Base-by-base conservation (phyloP, 169 alveolate genomes). In the Plasmodium relictum region DNA sequence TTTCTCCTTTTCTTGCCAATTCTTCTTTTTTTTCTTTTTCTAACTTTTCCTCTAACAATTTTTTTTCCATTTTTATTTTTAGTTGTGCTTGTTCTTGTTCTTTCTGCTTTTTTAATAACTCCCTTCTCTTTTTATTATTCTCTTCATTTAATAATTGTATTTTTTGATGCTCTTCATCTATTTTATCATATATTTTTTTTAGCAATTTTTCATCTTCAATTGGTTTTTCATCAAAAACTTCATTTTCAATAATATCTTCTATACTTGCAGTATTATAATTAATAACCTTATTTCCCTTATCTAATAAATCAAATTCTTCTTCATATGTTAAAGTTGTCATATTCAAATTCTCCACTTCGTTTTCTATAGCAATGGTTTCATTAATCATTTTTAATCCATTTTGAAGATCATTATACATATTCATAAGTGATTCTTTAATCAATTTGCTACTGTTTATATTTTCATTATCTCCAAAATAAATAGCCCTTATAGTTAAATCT, bases 11-110 rank as follows among this genome's bases (percentile, higher is more conserved):
- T 94, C 92, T 89, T 90, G 93, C 92, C 88, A 89, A 93, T 95
- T 56, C 95, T 92, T 91, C 91, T 91, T 96, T 93, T 85, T 91
- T 88, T 92, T 95, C 96, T 65, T 93, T 95, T 73, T 96, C 95
- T 20, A 93, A 91, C 42, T 88, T 92, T 61, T 93, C 93, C 31
- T 92, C 95, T 68, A 83, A 59, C 24, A 88, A 93, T 95, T 93
- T 95, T 91, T 92, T 97, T 61, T 92, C 97, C 93, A 93, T 94
- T 76, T 91, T 94, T 18, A 94, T 92, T 89, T 95, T 96, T 63
- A 93, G 87, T 83, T 95, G 97, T 88, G 92, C 93, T 88, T 95
- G 96, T 65, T 94, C 92, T 48, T 93, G 92, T 73, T 92, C 97
- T 70, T 95, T 97, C 41, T 93, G 96, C 44, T 96, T 92, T 39